Percentiles rank a stretch among this genome's conserved stretches.
Conservation (phyloP, 225 moss, liverwort and hornwort species). For the Straminergon stramineum region DNA sequence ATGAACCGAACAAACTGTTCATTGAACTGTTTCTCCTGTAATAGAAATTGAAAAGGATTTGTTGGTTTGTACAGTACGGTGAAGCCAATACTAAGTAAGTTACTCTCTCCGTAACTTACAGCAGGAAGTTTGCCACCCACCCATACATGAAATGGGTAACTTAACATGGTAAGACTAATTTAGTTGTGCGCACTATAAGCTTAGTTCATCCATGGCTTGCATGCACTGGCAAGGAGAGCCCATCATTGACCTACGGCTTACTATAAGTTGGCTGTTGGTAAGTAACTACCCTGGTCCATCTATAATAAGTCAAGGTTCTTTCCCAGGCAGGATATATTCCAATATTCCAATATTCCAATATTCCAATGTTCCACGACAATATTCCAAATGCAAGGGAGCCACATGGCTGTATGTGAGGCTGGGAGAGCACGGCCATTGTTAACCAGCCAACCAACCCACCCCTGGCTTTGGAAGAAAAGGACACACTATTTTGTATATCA, state of each 20-base stretch:
- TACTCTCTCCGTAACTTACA: not conserved
- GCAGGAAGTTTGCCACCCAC: not conserved
- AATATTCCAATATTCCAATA: not conserved
- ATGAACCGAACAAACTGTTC: too few species aligned
- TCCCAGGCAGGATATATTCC: not conserved
- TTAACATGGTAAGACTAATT: not conserved
- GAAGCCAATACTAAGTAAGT: not conserved
- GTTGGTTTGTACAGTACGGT: not conserved
- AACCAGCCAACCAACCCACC: not conserved
- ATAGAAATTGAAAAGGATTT: not conserved
- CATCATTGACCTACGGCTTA: not conserved
- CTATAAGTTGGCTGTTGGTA: not conserved
- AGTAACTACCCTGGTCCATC: not conserved
- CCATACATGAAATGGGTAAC: not conserved
- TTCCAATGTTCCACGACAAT: not conserved
- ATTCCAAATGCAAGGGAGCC: not conserved
- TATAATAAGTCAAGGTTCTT: not conserved
- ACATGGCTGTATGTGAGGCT: constrained; percentile 15
- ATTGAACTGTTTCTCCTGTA: not conserved
- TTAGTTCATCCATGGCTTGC: not conserved
- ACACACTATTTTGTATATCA: not conserved
- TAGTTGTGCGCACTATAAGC: not conserved
- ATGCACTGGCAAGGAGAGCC: not conserved
- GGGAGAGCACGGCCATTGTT: not conserved
- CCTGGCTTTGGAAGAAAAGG: not conserved